Percentiles rank a stretch among this genome's conserved stretches.
These are phyloP conservation scores for Fraxinus pennsylvanica DNA, from an alignment of 257 asterid species.

Conservation along the genomic window DNA sequence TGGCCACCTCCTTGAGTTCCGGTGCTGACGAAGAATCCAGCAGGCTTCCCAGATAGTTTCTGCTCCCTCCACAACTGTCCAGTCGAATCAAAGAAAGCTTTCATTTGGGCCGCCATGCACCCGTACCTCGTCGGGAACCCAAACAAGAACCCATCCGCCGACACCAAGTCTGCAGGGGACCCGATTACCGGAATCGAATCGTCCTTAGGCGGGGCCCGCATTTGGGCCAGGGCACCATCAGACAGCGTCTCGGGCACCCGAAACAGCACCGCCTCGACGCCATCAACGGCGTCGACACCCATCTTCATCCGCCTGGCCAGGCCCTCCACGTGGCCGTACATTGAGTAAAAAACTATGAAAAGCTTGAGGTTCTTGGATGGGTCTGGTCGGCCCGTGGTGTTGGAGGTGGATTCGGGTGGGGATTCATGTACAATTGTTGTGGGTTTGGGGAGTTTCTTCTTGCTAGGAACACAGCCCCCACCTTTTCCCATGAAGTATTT, in stretches of 20 bases:
- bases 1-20: slow-evolving; percentile 99
- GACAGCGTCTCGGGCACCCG: slow-evolving; percentile 85
- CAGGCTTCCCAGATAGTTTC: slow-evolving; percentile 89
- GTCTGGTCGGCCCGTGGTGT: slow-evolving; percentile 15
- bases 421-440: slow-evolving; percentile 33
- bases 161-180: slow-evolving; percentile 53
- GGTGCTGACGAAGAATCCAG: slow-evolving; percentile 95
- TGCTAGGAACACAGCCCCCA: slow-evolving; percentile 92
- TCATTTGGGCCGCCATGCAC: slow-evolving; percentile 97
- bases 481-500: slow-evolving; percentile 71
- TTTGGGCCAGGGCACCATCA: slow-evolving; percentile 55
- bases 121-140: slow-evolving; percentile 97
- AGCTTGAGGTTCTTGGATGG: slow-evolving; percentile 42
- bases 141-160: slow-evolving; percentile 83
- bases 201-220: slow-evolving; percentile 81
- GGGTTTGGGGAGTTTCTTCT: slow-evolving; percentile 45
- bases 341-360: slow-evolving; percentile 79
- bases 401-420: slow-evolving; percentile 25
- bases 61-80: slow-evolving; percentile 88
- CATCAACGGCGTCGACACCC: slow-evolving; percentile 72
- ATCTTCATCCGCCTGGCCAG: slow-evolving; percentile 80
- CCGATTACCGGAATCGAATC: slow-evolving; percentile 61
- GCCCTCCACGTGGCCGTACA: slow-evolving; percentile 95
- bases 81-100: slow-evolving; percentile 90
- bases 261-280: slow-evolving; percentile 69